These are phyloP conservation scores for Pestalotiopsis sp. DNA, from an alignment of 2,329 filamentous ascomycete genomes.

Conservation along the genomic window DNA sequence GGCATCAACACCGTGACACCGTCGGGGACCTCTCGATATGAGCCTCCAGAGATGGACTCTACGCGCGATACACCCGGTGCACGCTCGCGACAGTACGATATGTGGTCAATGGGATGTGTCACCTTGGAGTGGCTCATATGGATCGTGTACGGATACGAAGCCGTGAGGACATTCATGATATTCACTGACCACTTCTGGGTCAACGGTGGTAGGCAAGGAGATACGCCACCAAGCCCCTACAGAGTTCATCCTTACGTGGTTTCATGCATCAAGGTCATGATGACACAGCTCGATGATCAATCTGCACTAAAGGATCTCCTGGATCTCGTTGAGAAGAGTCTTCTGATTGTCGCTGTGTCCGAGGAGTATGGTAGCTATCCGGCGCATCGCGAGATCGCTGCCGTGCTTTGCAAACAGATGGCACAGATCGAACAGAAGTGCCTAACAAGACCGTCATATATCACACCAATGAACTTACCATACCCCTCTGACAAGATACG, in stretches of 20 bases:
- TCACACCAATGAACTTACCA: no score
- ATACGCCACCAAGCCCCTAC: background rate
- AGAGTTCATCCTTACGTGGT: background rate
- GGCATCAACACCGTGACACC: background rate
- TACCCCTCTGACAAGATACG: no score
- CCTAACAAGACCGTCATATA: background rate
- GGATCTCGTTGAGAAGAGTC: background rate
- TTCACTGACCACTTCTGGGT: background rate
- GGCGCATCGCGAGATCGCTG: background rate
- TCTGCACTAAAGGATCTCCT: background rate
- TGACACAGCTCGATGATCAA: background rate
- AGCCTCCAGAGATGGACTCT: background rate
- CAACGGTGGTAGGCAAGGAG: background rate
- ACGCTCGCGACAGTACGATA: background rate
- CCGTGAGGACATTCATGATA: background rate
- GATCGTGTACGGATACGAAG: background rate
- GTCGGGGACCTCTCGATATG: background rate
- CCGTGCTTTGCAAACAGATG: background rate
- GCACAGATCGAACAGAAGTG: background rate
- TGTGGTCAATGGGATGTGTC: constrained; percentile 5
- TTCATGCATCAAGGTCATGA: background rate
- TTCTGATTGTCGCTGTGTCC: background rate
- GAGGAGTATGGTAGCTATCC: background rate
- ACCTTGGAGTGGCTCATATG: background rate
- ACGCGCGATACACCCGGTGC: background rate